These are phyloP conservation scores for Ustilago lituana DNA, from an alignment of 1,284 basidiomycete genomes.

Conservation along the genomic window DNA sequence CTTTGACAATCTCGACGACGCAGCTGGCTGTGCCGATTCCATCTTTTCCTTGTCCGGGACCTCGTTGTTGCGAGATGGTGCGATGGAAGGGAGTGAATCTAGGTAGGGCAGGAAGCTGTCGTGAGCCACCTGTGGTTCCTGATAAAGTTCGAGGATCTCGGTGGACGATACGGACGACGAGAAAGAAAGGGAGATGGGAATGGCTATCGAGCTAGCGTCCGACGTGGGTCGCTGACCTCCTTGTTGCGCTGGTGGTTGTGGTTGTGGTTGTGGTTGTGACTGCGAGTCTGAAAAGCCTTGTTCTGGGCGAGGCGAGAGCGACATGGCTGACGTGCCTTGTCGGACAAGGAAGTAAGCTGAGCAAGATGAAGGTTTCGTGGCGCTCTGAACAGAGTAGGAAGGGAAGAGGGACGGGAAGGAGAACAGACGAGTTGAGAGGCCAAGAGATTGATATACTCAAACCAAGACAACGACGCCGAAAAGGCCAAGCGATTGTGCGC, in stretches of 20 bases:
- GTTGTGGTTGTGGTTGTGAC: too few relatives aligned
- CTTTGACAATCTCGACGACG: too few relatives aligned
- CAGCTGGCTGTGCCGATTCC: neutral
- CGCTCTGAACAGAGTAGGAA: too few relatives aligned
- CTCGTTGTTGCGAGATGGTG: neutral
- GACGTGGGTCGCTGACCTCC: conserved; percentile 8
- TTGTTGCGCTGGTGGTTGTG: too few relatives aligned
- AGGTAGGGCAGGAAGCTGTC: conserved; percentile 13
- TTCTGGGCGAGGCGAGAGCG: neutral
- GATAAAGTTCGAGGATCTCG: conserved; percentile 10
- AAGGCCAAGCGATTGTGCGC: neutral
- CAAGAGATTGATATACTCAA: neutral
- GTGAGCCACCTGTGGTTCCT: neutral
- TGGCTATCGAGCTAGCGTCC: conserved; percentile 18
- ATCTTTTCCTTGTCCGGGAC: neutral
- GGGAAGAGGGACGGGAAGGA: neutral
- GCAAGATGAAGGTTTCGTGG: too few relatives aligned
- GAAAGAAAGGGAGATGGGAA: conserved; percentile 24
- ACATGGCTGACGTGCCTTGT: conserved; percentile 9
- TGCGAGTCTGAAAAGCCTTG: conserved; percentile 1
- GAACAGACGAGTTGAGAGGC: neutral
- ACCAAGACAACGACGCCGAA: too few relatives aligned
- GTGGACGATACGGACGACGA: conserved; percentile 12
- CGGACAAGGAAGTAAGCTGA: too few relatives aligned
- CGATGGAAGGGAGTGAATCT: conserved; percentile 8